Conservation (phyloP, 2,329 filamentous ascomycete genomes). For the Penicillium sp. region DNA sequence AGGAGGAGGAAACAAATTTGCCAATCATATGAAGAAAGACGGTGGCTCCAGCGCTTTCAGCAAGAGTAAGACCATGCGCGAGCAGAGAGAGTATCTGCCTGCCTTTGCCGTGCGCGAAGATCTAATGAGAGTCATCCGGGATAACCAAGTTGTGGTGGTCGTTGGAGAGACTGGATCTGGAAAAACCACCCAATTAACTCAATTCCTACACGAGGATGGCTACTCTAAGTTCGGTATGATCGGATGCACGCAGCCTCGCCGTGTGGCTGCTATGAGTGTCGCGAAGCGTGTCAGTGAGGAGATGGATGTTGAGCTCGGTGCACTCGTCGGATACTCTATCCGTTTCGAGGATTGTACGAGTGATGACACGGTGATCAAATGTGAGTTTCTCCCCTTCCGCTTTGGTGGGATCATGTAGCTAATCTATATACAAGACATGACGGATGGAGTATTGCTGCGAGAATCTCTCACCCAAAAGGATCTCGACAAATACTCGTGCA, state of each 20-base stretch:
- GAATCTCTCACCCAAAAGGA: constrained; percentile 92
- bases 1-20: constrained; percentile 70
- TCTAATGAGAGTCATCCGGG: constrained; percentile 81
- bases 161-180: constrained; percentile 96
- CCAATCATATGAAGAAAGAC: constrained; percentile 81
- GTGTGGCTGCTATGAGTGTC: constrained; percentile 98
- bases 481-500: constrained; percentile 92
- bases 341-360: constrained; percentile 98
- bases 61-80: constrained; percentile 80
- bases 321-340: constrained; percentile 90
- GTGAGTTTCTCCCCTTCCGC: constrained; percentile 32
- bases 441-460: constrained; percentile 87
- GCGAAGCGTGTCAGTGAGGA: constrained; percentile 97
- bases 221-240: constrained; percentile 87
- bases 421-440: constrained; percentile 65
- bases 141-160: constrained; percentile 96
- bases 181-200: constrained; percentile 95
- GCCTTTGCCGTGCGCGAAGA: constrained; percentile 97
- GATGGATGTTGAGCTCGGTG: constrained; percentile 90
- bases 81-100: constrained; percentile 89
- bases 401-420: constrained; percentile 1
- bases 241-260: constrained; percentile 90
- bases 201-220: constrained; percentile 93
- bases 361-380: constrained; percentile 93
- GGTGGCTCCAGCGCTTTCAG: constrained; percentile 86